Conservation (phyloP, 345 rosid species). For the Gossypium herbaceum region DNA sequence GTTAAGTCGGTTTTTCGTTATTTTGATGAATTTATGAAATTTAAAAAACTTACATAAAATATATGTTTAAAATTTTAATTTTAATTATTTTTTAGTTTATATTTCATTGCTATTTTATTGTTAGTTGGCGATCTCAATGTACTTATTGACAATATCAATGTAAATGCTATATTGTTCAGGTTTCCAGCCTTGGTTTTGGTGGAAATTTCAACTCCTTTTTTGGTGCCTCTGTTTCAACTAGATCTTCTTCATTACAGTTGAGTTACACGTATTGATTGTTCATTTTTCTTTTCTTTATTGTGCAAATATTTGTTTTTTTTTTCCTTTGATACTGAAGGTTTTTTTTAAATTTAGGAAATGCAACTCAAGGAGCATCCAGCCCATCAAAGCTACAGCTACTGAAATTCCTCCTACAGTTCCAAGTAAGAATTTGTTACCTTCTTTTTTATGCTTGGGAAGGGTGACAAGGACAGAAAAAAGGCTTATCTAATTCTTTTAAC, state of each 20-base stretch:
- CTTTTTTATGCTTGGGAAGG: background rate
- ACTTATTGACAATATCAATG: background rate
- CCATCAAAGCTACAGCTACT: conserved; percentile 78
- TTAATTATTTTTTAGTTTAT: background rate
- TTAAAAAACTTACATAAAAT: background rate
- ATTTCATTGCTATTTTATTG: background rate
- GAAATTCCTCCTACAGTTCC: conserved; percentile 55
- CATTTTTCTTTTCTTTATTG: background rate
- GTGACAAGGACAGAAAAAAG: background rate
- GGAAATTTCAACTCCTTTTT: conserved; percentile 35
- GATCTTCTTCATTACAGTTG: conserved; percentile 54
- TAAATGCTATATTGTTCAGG: conserved; percentile 20
- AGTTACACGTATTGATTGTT: conserved; percentile 19
- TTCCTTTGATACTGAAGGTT: background rate
- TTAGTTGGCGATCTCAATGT: background rate
- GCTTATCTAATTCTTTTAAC: background rate
- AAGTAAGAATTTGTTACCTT: conserved; percentile 41
- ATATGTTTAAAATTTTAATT: background rate
- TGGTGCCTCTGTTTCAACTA: conserved; percentile 42
- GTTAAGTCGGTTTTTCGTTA: background rate
- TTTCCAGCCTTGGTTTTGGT: conserved; percentile 35
- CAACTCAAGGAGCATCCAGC: conserved; percentile 40
- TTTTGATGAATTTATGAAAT: background rate
- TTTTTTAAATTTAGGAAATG: conserved; percentile 31
- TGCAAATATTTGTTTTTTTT: background rate